Conservation (phyloP, 768 basidiomycete species). For the Cystobasidium ongulense region DNA sequence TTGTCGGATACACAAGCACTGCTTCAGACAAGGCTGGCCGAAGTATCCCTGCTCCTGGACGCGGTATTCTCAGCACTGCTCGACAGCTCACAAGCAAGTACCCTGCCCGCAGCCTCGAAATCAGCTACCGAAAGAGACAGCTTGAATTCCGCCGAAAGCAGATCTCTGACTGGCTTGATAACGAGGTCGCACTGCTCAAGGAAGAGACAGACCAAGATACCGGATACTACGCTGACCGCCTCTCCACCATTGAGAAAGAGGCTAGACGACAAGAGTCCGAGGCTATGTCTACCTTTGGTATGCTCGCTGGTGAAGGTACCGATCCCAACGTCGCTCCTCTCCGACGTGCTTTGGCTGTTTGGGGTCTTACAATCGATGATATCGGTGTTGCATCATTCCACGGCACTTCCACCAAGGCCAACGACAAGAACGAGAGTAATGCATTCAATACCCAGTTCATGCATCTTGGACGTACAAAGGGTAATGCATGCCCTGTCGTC, state of each 20-base stretch:
- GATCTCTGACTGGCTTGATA: conserved; percentile 75
- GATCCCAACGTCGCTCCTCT: conserved; percentile 82
- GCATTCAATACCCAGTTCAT: conserved; percentile 94
- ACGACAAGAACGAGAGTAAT: conserved; percentile 95
- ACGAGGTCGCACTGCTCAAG: conserved; percentile 76
- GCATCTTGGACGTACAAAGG: conserved; percentile 76
- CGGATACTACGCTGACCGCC: conserved; percentile 64
- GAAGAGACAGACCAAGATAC: conserved; percentile 62
- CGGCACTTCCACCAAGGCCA: conserved; percentile 51
- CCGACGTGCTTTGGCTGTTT: conserved; percentile 89
- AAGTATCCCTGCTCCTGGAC: conserved; percentile 92
- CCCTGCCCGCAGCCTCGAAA: conserved; percentile 67
- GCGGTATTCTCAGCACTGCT: conserved; percentile 80
- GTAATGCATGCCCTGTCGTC: conserved; percentile 94
- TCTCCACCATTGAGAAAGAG: conserved; percentile 80
- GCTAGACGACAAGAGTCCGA: conserved; percentile 87
- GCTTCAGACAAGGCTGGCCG: conserved; percentile 98
- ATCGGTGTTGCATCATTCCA: conserved; percentile 54
- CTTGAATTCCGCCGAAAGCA: conserved; percentile 89
- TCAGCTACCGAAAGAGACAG: conserved; percentile 86
- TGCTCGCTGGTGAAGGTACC: conserved; percentile 65
- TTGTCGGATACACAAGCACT: conserved; percentile 92
- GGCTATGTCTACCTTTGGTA: conserved; percentile 84
- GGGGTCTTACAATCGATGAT: conserved; percentile 89
- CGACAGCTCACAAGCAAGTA: conserved; percentile 68